These are phyloP conservation scores for Pseudogymnoascus sp. DNA, from an alignment of 2,329 filamentous ascomycete genomes.

Conservation along the genomic window DNA sequence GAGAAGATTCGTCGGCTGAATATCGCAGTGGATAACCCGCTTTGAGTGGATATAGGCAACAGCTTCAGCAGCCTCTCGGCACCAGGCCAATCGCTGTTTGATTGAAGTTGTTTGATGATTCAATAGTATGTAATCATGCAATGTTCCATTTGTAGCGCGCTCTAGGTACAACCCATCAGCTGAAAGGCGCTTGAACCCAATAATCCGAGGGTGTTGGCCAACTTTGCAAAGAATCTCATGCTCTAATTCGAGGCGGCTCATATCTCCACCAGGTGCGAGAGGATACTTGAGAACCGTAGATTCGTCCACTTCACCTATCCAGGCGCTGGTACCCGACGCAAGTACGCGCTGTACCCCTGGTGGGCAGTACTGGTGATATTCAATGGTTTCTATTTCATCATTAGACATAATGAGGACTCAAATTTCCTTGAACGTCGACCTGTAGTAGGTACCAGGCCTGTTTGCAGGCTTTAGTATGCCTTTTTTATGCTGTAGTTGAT, in stretches of 20 bases:
- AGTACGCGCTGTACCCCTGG: background rate
- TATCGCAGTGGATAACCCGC: constrained; percentile 13
- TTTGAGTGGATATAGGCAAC: constrained; percentile 12
- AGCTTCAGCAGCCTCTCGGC: constrained; percentile 12
- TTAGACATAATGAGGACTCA: background rate
- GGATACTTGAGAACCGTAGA: constrained; percentile 22
- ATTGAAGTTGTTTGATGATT: background rate
- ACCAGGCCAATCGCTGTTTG: constrained; percentile 3
- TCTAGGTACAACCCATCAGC: constrained; percentile 13
- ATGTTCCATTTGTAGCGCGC: constrained; percentile 12
- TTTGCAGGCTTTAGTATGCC: too few species aligned
- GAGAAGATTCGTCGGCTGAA: constrained; percentile 14
- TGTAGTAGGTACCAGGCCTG: too few species aligned
- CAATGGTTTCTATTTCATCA: background rate
- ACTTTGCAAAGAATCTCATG: constrained; percentile 14
- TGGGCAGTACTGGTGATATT: constrained; percentile 7
- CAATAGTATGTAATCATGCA: background rate
- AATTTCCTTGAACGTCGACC: too few species aligned
- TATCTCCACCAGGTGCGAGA: constrained; percentile 15
- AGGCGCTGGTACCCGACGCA: constrained; percentile 2
- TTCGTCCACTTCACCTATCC: constrained; percentile 20
- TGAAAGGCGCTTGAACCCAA: constrained; percentile 10
- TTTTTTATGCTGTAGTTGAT: too few species aligned
- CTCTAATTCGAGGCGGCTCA: constrained; percentile 16
- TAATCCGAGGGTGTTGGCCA: constrained; percentile 14